Conservation (phyloP, 257 asterid genomes). For the Nicotiana noctiflora region DNA sequence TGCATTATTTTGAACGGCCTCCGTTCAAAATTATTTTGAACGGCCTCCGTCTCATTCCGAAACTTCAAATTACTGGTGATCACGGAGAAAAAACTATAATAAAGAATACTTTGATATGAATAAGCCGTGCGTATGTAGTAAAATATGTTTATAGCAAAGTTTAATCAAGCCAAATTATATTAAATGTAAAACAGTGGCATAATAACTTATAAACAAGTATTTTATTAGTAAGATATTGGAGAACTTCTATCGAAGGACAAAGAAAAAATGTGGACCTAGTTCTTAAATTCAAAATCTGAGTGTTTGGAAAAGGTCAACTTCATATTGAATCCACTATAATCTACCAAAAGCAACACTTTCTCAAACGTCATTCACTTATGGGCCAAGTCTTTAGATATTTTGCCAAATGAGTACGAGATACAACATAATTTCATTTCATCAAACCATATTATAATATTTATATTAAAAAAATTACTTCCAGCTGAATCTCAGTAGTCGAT, state of each 20-base stretch:
- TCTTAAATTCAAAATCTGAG: not conserved
- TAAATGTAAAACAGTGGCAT: too few relatives aligned
- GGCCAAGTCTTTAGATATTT: not conserved
- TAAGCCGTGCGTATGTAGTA: too few relatives aligned
- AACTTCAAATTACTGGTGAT: too few relatives aligned
- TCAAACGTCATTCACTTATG: not conserved
- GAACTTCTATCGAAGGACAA: not conserved
- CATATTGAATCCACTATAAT: not conserved
- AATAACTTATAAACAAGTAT: not conserved
- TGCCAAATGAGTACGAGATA: not conserved
- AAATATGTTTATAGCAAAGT: too few relatives aligned
- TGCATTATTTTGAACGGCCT: too few relatives aligned
- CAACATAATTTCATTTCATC: not conserved
- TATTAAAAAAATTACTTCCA: not conserved
- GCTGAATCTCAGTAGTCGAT: not conserved
- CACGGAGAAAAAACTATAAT: too few relatives aligned
- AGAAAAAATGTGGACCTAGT: not conserved
- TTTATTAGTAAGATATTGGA: not conserved
- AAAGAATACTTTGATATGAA: too few relatives aligned
- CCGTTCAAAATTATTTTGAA: too few relatives aligned
- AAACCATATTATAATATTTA: not conserved
- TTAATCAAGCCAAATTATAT: too few relatives aligned
- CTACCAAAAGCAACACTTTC: not conserved
- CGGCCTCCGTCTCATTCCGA: too few relatives aligned
- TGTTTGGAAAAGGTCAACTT: not conserved